Evolutionary conservation across 1,284 basidiomycete species (phyloP).

Genomic region (Puccinia novopanici): DNA sequence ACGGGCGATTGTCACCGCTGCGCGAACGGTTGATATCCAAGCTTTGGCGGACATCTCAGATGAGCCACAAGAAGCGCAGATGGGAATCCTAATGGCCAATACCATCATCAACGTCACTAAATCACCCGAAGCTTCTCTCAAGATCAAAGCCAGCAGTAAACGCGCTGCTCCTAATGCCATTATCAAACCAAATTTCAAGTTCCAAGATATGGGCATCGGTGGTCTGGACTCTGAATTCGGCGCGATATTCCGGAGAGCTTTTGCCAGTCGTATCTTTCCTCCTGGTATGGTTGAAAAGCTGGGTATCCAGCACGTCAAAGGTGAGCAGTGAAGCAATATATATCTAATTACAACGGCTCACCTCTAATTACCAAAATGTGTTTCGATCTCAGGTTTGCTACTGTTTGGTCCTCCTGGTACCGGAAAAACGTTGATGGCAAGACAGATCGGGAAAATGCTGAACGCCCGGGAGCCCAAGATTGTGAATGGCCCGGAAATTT

Average conservation of each 20-base stretch:
- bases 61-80: slow-evolving; percentile 60
- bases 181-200: slow-evolving; percentile 97
- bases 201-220: slow-evolving; percentile 99
- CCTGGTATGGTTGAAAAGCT: slow-evolving; percentile 95
- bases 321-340: slow-evolving; percentile 60
- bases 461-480: slow-evolving; percentile 98
- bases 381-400: slow-evolving; percentile 71
- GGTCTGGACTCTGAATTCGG: slow-evolving; percentile 94
- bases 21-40: slow-evolving; percentile 64
- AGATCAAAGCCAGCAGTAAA: slow-evolving; percentile 87
- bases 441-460: slow-evolving; percentile 99
- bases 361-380: not conserved
- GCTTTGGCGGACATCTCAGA: slow-evolving; percentile 64
- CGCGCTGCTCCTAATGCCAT: slow-evolving; percentile 92
- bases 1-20: slow-evolving; percentile 70
- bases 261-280: slow-evolving; percentile 96
- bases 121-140: slow-evolving; percentile 75
- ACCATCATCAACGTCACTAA: slow-evolving; percentile 89
- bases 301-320: slow-evolving; percentile 98
- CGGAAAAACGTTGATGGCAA: too few relatives aligned
- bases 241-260: slow-evolving; percentile 96
- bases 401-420: slow-evolving; percentile 92
- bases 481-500: slow-evolving; percentile 95
- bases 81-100: slow-evolving; percentile 83
- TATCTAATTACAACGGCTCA: not conserved